Evolutionary conservation across 148 eudicot species (phyloP).

Genomic region (Amaranthus hypochondriacus): DNA sequence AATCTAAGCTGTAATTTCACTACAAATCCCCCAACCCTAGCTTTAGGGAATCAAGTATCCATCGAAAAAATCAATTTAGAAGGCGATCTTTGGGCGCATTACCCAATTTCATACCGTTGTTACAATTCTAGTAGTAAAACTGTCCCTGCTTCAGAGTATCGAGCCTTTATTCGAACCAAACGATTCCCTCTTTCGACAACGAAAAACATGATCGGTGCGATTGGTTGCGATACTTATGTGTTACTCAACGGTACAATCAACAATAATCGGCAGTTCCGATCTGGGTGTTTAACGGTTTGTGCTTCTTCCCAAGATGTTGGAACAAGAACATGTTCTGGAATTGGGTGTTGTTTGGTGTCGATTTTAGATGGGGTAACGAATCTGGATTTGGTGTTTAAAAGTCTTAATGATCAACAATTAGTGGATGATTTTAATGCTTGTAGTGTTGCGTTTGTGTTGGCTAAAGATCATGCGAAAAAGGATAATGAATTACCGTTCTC

Average conservation of each 20-base stretch:
- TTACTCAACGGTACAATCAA: constrained; percentile 5
- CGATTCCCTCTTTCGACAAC: constrained; percentile 7
- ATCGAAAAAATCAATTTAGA: neutral
- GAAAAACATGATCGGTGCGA: neutral
- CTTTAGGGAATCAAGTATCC: neutral
- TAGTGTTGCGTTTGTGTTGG: constrained; percentile 9
- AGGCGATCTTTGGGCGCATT: neutral
- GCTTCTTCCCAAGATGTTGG: constrained; percentile 1
- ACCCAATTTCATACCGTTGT: constrained; percentile 9
- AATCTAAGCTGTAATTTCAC: neutral
- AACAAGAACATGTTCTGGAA: constrained; percentile 4
- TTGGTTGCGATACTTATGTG: constrained; percentile 10
- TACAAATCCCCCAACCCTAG: neutral
- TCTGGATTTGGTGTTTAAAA: neutral
- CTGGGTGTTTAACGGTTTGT: constrained; percentile 6
- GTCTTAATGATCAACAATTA: neutral
- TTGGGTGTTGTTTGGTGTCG: constrained; percentile 8
- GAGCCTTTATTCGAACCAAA: neutral
- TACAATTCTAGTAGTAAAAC: neutral
- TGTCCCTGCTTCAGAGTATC: neutral
- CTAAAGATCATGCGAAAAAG: neutral
- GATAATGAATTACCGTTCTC: constrained; percentile 2
- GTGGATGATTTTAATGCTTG: constrained; percentile 3
- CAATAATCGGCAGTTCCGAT: neutral
- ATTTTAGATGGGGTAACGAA: neutral